These are phyloP conservation scores for Dioszegia hungarica DNA, from an alignment of 768 basidiomycete genomes.

Conservation along the genomic window DNA sequence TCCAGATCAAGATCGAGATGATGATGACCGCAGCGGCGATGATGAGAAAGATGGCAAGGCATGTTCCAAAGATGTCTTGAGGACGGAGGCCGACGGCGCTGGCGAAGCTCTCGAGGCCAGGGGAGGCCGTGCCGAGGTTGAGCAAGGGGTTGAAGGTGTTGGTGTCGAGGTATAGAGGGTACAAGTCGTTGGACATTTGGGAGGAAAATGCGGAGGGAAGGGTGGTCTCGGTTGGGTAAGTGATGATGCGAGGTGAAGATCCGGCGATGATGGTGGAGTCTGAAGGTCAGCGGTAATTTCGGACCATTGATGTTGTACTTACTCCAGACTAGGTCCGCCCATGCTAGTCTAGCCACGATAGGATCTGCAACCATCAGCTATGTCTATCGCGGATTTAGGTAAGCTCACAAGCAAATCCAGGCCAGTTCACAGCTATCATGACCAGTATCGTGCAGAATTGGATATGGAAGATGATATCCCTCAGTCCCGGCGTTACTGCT, in stretches of 20 bases:
- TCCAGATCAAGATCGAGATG: conserved; percentile 68
- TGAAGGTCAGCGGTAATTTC: conserved; percentile 40
- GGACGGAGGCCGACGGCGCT: conserved; percentile 76
- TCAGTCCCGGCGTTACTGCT: conserved; percentile 80
- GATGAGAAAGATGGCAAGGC: conserved; percentile 74
- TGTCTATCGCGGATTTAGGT: neutral
- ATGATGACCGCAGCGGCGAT: conserved; percentile 69
- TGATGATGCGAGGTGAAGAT: conserved; percentile 60
- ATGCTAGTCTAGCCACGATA: conserved; percentile 77
- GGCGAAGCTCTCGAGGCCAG: conserved; percentile 77
- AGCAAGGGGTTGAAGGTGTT: conserved; percentile 65
- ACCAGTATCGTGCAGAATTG: conserved; percentile 69
- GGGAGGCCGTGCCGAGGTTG: conserved; percentile 59
- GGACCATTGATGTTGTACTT: conserved; percentile 10
- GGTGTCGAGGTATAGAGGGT: conserved; percentile 71
- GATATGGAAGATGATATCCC: conserved; percentile 88
- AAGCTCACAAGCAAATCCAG: conserved; percentile 74
- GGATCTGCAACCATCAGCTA: conserved; percentile 61
- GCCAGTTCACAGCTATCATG: conserved; percentile 96
- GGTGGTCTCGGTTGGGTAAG: conserved; percentile 55
- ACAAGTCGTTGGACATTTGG: conserved; percentile 66
- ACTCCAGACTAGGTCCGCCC: conserved; percentile 63
- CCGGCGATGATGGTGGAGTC: conserved; percentile 68
- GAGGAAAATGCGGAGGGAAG: conserved; percentile 68
- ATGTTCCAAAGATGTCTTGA: conserved; percentile 74